Evolutionary conservation across 805 yeast species (phyloP), one percentile per base, ranked within the genome.

Genomic region (Monosporozyma aerobia): DNA sequence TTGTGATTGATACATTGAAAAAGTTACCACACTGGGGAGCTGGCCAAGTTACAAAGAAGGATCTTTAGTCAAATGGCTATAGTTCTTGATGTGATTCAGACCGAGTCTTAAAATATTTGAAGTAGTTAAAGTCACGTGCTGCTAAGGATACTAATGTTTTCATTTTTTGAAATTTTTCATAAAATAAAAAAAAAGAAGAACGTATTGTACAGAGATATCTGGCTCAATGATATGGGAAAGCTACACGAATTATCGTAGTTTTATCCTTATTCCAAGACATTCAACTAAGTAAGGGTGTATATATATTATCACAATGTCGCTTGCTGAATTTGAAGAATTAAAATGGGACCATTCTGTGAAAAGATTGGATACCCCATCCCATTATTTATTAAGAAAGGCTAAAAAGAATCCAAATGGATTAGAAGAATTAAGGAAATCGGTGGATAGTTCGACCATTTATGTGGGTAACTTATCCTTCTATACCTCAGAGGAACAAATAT

Each of bases 401-500:
- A 71, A 81, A 53, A 70, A 67, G 54, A 70, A 73, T 48, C 65
- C 71, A 2, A 67, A 72, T 56, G 83, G 83, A 0, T 74, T 82
- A 56, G 81, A 80, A 27, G 85, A 83, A 57, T 73, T 90, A 55
- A 79, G 83, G 59, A 76, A 77, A 57, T 79, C 94, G 1, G 74
- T 84, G 68, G 73, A 71, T 39, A 81, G 89, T 52, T 75, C 80
- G 30, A 90, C 98, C 0, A 78, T 94, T 3, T 94, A 94, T 63
- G 95, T 94, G 39, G 99, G 98, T 4, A 89, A 89, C 67, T 69
- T 94, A 33, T 83, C 95, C 2, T 87, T 88, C 60, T 87, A 83
- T 69, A 90, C 98, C 3, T 86, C 96, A 1, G 99, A 94, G 67
- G 99, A 94, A 66, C 97, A 92, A 69, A 80, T 92, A 14, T 85